phyloP scores from a whole-genome alignment of 257 asterid species.

The Eustoma russellianum region DNA sequence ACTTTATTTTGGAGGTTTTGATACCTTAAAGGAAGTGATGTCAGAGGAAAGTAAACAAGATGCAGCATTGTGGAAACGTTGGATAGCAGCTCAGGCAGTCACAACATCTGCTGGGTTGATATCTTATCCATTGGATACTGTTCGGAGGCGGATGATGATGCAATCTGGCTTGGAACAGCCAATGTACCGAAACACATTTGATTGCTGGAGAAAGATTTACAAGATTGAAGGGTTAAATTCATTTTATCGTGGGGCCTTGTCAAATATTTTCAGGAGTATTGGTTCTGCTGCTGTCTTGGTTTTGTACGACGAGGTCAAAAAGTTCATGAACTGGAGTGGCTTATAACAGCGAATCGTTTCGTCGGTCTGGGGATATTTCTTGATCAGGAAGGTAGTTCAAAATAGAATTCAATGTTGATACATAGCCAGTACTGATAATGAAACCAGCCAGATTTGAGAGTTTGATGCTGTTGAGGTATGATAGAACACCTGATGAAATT shows the following conservation, averaged over 20 bases:
- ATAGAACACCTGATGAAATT: slow-evolving; percentile 1
- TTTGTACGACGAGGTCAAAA: slow-evolving; percentile 84
- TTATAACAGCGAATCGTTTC: slow-evolving; percentile 26
- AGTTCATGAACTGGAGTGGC: slow-evolving; percentile 83
- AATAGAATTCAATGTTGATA: slow-evolving; percentile 13
- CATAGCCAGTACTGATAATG: slow-evolving; percentile 1
- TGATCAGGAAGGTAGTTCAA: slow-evolving; percentile 5
- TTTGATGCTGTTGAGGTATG: slow-evolving; percentile 2
- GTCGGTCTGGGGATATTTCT: neutral
- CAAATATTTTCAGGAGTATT: slow-evolving; percentile 84
- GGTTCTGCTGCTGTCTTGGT: slow-evolving; percentile 96
- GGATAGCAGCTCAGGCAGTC: slow-evolving; percentile 90
- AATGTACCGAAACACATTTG: slow-evolving; percentile 58
- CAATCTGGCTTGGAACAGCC: slow-evolving; percentile 73
- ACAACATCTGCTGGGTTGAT: slow-evolving; percentile 83
- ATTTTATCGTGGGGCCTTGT: slow-evolving; percentile 89
- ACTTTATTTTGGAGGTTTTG: slow-evolving; percentile 84
- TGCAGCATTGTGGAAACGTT: slow-evolving; percentile 74
- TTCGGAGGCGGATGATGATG: slow-evolving; percentile 98
- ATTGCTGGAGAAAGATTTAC: slow-evolving; percentile 80
- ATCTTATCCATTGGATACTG: slow-evolving; percentile 90
- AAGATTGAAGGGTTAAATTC: slow-evolving; percentile 60
- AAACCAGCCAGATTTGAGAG: neutral
- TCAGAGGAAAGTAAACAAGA: slow-evolving; percentile 30
- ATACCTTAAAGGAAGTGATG: slow-evolving; percentile 71